These are phyloP conservation scores for Ceriops tagal DNA, from an alignment of 345 rosid species.

Conservation along the genomic window DNA sequence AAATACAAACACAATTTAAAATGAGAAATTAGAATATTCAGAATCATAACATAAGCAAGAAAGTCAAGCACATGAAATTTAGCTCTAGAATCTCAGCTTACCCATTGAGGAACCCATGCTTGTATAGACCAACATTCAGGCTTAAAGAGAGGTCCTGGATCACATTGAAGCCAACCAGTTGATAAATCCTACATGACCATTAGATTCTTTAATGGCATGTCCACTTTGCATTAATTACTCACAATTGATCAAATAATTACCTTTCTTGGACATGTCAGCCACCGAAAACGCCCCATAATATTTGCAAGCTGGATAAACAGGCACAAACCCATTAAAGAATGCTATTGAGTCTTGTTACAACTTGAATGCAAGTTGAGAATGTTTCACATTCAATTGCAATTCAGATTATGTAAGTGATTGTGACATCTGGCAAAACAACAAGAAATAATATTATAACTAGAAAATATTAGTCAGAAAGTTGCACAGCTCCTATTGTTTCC, in stretches of 20 bases:
- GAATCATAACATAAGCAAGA: too few relatives aligned
- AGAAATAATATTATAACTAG: too few relatives aligned
- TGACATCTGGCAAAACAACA: too few relatives aligned
- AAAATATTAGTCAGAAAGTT: too few relatives aligned
- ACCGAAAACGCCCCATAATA: conserved; percentile 78
- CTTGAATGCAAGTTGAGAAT: too few relatives aligned
- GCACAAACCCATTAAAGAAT: background rate
- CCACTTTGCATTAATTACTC: background rate
- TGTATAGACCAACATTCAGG: conserved; percentile 62
- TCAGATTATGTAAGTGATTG: too few relatives aligned
- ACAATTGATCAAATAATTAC: conserved; percentile 36
- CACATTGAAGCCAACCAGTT: conserved; percentile 92
- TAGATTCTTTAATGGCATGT: conserved; percentile 9
- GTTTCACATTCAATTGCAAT: too few relatives aligned
- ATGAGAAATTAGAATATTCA: background rate
- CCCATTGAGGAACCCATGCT: conserved; percentile 69
- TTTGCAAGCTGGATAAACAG: conserved; percentile 75
- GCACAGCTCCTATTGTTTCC: too few relatives aligned
- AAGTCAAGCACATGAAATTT: background rate
- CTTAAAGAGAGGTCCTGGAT: conserved; percentile 87
- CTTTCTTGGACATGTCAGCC: conserved; percentile 96
- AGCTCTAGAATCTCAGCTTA: conserved; percentile 17
- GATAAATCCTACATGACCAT: conserved; percentile 65
- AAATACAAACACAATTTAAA: background rate
- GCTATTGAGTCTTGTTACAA: too few relatives aligned